Evolutionary conservation across 768 basidiomycete genomes (phyloP).

Genomic region (Rubroboletus pulcherrimus): DNA sequence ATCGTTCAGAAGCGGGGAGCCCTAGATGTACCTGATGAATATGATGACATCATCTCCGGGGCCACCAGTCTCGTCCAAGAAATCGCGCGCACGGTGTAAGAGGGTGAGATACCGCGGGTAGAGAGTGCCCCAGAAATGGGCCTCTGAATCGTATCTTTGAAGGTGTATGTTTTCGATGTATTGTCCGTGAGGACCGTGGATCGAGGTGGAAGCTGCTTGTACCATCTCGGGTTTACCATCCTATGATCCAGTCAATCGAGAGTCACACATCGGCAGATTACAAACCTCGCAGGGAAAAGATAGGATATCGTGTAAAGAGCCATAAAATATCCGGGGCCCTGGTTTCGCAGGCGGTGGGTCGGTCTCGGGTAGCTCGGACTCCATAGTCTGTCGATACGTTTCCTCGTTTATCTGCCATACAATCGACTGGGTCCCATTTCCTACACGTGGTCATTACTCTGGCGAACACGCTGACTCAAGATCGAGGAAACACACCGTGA

Average conservation of each 20-base stretch:
- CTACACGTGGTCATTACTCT: slow-evolving; percentile 34
- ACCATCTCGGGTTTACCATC: slow-evolving; percentile 77
- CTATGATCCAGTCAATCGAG: slow-evolving; percentile 34
- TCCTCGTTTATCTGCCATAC: slow-evolving; percentile 91
- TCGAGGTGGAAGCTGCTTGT: background rate
- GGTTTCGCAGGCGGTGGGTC: slow-evolving; percentile 30
- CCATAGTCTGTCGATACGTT: slow-evolving; percentile 65
- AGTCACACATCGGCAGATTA: background rate
- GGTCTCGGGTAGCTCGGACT: slow-evolving; percentile 36
- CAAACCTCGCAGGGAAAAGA: slow-evolving; percentile 88
- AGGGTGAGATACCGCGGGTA: slow-evolving; percentile 53
- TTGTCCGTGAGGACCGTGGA: background rate
- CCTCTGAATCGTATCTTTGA: background rate
- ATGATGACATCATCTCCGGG: slow-evolving; percentile 69
- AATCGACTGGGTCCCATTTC: slow-evolving; percentile 93
- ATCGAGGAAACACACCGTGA: slow-evolving; percentile 18
- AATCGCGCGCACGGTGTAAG: slow-evolving; percentile 64
- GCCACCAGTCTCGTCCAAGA: slow-evolving; percentile 63
- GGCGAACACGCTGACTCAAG: background rate
- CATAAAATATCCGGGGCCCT: slow-evolving; percentile 75
- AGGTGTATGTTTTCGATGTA: slow-evolving; percentile 30
- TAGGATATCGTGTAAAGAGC: slow-evolving; percentile 89
- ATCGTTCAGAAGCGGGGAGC: background rate
- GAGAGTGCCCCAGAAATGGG: slow-evolving; percentile 33
- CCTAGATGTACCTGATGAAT: slow-evolving; percentile 71